A percentile compares a stretch with the other conserved stretches of the same genome.
Evolutionary conservation across 306 rosid species (phyloP).

Genomic region (Trifolium subterraneum): DNA sequence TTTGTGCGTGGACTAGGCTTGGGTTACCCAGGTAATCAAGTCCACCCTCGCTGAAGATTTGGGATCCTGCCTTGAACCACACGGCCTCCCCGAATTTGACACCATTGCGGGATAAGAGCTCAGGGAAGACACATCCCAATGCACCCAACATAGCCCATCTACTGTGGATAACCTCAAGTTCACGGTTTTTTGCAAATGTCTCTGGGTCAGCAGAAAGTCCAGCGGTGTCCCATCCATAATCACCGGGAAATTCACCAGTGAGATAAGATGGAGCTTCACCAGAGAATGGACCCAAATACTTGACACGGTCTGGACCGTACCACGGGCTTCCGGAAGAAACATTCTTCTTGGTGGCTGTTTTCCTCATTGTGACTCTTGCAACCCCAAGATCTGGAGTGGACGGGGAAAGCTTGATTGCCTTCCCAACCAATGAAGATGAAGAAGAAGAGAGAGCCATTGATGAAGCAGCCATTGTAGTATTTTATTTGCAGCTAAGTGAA

Average conservation of each 20-base stretch:
- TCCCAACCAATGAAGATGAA: neutral
- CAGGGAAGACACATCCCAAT: neutral
- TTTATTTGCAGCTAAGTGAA: neutral
- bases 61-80: neutral
- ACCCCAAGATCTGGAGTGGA: neutral
- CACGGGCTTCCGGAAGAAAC: neutral
- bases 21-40: constrained; percentile 1
- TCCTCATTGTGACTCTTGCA: neutral
- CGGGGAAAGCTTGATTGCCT: neutral
- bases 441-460: neutral
- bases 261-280: neutral
- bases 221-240: neutral
- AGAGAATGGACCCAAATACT: neutral
- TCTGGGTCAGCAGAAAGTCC: neutral
- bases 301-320: neutral
- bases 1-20: neutral
- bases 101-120: neutral
- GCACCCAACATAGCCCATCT: neutral
- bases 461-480: neutral
- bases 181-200: neutral
- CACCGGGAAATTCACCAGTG: neutral
- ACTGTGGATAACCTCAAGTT: neutral
- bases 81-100: neutral
- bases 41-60: neutral
- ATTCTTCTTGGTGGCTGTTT: neutral